phyloP scores from a whole-genome alignment of 164 flowering plant species.

The Nymphaea colorata region DNA sequence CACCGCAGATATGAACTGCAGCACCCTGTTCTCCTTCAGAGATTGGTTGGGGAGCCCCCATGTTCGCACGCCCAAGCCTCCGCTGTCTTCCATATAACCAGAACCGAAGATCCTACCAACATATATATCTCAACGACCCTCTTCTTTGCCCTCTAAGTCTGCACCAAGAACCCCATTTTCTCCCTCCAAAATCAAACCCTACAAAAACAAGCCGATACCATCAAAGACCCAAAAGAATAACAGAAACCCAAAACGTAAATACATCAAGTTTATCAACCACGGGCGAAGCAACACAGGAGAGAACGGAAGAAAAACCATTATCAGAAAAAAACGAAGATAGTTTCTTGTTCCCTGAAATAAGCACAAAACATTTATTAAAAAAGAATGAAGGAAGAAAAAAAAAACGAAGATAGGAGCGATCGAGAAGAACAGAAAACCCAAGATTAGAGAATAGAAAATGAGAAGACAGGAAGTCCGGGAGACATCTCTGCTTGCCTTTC shows the following conservation, averaged over 20 bases:
- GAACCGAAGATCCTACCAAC: neutral
- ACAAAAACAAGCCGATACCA: neutral
- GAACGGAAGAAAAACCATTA: neutral
- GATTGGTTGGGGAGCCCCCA: conserved; percentile 82
- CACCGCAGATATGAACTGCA: conserved; percentile 56
- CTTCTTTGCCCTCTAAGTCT: neutral
- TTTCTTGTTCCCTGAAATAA: neutral
- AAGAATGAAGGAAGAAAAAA: neutral
- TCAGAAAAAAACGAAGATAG: neutral
- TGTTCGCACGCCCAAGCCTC: conserved; percentile 50
- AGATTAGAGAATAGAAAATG: neutral
- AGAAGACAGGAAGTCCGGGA: neutral
- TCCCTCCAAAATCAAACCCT: neutral
- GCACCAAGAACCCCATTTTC: neutral
- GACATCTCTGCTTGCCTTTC: neutral
- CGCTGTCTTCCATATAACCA: conserved; percentile 49
- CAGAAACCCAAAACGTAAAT: neutral
- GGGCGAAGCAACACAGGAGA: no score
- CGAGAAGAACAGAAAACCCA: neutral
- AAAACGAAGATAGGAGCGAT: neutral
- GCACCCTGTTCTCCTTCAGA: conserved; percentile 42
- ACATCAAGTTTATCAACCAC: neutral
- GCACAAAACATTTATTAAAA: neutral
- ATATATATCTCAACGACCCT: neutral
- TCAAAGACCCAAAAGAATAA: neutral